Conservation (phyloP, 768 basidiomycete genomes). For the Mycena polygramma region DNA sequence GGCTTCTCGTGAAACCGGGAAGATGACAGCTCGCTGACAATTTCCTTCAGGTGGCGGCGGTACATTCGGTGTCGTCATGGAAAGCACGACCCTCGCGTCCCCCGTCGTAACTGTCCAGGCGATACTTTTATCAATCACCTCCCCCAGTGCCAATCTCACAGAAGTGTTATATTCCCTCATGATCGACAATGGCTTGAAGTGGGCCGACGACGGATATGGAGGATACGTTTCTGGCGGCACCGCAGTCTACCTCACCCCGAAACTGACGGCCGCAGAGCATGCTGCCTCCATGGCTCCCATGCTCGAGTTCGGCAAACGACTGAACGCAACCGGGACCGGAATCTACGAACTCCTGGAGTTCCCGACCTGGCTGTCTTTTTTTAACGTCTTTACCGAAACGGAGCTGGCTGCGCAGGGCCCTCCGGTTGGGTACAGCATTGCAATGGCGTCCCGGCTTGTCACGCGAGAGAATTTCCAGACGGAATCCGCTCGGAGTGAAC, state of each 20-base stretch:
- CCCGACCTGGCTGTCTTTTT: constrained; percentile 42
- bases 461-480: constrained; percentile 39
- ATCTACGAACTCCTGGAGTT: constrained; percentile 24
- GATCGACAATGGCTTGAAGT: constrained; percentile 39
- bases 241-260: constrained; percentile 48
- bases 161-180: constrained; percentile 39
- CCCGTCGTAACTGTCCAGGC: constrained; percentile 38
- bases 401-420: constrained; percentile 39
- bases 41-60: constrained; percentile 37
- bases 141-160: constrained; percentile 23
- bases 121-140: constrained; percentile 30
- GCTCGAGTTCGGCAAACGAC: constrained; percentile 32
- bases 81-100: constrained; percentile 35
- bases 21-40: neutral
- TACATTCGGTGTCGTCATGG: constrained; percentile 41
- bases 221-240: constrained; percentile 23
- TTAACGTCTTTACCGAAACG: constrained; percentile 39
- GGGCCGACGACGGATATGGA: constrained; percentile 42
- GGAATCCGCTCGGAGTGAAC: constrained; percentile 23
- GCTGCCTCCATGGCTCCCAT: constrained; percentile 43
- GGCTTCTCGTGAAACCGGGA: too few species aligned
- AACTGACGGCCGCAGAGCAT: constrained; percentile 42
- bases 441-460: constrained; percentile 45
- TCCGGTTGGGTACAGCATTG: constrained; percentile 32
- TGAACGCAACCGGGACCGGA: constrained; percentile 14